phyloP scores from a whole-genome alignment of 2,329 filamentous ascomycete species.

The Botrytis deweyae region DNA sequence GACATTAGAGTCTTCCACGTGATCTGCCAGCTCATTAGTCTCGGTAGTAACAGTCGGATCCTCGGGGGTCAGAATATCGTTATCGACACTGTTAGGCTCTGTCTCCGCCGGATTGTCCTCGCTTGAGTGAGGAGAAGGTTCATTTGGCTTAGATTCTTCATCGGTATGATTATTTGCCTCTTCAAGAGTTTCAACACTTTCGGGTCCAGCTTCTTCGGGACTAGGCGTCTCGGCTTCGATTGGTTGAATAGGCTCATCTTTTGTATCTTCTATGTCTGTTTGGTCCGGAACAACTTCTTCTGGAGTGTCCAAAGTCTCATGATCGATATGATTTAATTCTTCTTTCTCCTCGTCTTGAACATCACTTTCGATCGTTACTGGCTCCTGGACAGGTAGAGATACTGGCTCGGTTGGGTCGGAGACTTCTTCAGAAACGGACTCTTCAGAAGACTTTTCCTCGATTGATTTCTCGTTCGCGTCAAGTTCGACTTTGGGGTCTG shows the following conservation, averaged over 20 bases:
- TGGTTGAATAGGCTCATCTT: slow-evolving; percentile 3
- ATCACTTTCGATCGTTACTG: background rate
- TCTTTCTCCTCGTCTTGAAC: slow-evolving; percentile 4
- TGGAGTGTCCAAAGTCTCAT: background rate
- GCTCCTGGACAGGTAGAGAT: background rate
- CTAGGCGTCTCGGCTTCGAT: background rate
- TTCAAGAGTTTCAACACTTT: background rate
- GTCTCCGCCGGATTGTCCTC: background rate
- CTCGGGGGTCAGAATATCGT: background rate
- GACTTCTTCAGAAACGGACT: background rate
- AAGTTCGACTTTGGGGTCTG: background rate
- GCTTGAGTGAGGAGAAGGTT: background rate
- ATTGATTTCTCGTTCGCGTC: background rate
- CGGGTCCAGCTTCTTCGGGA: background rate
- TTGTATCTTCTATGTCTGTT: background rate
- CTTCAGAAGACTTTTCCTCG: background rate
- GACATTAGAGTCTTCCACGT: background rate
- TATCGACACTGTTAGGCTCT: background rate
- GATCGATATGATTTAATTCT: background rate
- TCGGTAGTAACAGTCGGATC: background rate
- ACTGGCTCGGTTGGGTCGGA: background rate
- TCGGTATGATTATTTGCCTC: background rate
- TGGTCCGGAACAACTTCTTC: background rate
- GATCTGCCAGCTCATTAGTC: background rate
- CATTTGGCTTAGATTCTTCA: background rate